These are phyloP conservation scores for Aspergillus fumigatus DNA, from an alignment of 2,329 filamentous ascomycete genomes.

Conservation along the genomic window DNA sequence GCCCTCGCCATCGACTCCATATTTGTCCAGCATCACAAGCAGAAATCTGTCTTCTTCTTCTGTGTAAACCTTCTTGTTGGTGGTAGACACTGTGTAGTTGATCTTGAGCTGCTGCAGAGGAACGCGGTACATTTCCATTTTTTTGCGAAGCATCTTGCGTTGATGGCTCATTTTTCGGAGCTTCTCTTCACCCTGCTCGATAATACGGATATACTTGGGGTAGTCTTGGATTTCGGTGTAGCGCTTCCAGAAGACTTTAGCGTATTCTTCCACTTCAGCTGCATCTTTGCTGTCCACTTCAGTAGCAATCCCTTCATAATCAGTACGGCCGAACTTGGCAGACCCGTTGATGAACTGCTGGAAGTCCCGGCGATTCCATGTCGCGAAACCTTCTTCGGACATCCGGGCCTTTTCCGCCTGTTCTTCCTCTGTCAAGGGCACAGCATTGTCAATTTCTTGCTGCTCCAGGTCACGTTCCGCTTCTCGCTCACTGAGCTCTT, in stretches of 20 bases:
- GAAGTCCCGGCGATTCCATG: constrained; percentile 97
- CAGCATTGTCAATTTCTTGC: constrained; percentile 87
- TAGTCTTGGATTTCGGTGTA: constrained; percentile 89
- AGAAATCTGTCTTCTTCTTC: constrained; percentile 97
- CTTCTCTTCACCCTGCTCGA: constrained; percentile 90
- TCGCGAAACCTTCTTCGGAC: constrained; percentile 77
- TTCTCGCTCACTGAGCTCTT: constrained; percentile 78
- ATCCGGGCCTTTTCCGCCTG: constrained; percentile 78
- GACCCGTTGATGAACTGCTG: constrained; percentile 97
- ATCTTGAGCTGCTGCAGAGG: constrained; percentile 97
- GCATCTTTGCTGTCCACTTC: constrained; percentile 89
- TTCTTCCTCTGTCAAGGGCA: constrained; percentile 83
- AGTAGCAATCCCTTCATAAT: constrained; percentile 77
- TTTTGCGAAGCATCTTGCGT: constrained; percentile 87
- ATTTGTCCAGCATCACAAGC: constrained; percentile 85
- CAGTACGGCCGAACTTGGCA: constrained; percentile 82
- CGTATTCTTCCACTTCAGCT: constrained; percentile 82
- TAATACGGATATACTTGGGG: constrained; percentile 79
- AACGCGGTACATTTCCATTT: constrained; percentile 94
- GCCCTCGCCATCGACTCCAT: constrained; percentile 84
- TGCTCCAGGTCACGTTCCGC: constrained; percentile 85
- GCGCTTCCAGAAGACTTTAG: constrained; percentile 93
- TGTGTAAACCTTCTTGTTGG: constrained; percentile 99
- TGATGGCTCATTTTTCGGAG: constrained; percentile 86
- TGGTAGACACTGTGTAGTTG: constrained; percentile 97